phyloP scores from a whole-genome alignment of 306 rosid species.

The Rosa multiflora region DNA sequence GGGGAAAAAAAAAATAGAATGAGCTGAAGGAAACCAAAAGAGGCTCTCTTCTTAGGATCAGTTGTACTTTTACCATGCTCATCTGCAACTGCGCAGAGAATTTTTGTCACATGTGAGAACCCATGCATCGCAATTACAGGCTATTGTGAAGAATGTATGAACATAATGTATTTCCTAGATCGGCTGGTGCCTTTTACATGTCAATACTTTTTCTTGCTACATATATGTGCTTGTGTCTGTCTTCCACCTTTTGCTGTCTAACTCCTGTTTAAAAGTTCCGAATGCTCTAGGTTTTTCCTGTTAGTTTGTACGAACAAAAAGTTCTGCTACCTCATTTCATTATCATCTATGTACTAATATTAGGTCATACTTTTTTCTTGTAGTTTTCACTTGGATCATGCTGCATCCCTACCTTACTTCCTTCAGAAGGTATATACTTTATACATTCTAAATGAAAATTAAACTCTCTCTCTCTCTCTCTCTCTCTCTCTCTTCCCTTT shows the following conservation, averaged over 20 bases:
- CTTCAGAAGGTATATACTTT: constrained; percentile 57
- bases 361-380: constrained; percentile 9
- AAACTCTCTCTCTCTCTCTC: background rate
- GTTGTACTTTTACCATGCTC: background rate
- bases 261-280: background rate
- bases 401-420: constrained; percentile 93
- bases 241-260: background rate
- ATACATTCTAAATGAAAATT: constrained; percentile 8
- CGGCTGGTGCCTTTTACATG: background rate
- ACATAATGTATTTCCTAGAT: background rate
- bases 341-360: background rate
- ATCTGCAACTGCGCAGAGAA: background rate
- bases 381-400: constrained; percentile 93
- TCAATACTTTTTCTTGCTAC: background rate
- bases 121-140: background rate
- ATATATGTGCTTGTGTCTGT: background rate
- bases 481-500: background rate
- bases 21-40: background rate
- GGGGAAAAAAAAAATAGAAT: background rate
- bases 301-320: background rate
- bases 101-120: background rate
- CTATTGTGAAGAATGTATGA: background rate
- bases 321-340: background rate
- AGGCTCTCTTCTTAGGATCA: background rate
- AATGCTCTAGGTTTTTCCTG: background rate